A percentile compares a stretch with the other conserved stretches of the same genome.
phyloP scores from a whole-genome alignment of 2,329 filamentous ascomycete species.

The Aspergillus amoenus region DNA sequence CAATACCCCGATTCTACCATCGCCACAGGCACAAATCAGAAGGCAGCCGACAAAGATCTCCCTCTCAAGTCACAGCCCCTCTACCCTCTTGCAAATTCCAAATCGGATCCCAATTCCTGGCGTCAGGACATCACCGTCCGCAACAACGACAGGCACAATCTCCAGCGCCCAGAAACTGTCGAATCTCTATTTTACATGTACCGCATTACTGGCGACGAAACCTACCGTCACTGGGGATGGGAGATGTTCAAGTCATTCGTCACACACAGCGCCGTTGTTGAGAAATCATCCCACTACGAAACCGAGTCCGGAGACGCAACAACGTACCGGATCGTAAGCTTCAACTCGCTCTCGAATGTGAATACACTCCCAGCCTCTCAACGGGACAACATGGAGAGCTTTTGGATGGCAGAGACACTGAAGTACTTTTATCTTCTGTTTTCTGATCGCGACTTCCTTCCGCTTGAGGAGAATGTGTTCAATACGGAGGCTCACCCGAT shows the following conservation, averaged over 20 bases:
- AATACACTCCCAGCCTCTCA: slow-evolving; percentile 66
- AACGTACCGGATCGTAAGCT: slow-evolving; percentile 55
- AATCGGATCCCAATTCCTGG: slow-evolving; percentile 53
- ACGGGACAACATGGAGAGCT: slow-evolving; percentile 96
- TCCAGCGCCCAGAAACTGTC: slow-evolving; percentile 95
- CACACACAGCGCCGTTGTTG: slow-evolving; percentile 75
- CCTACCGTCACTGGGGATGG: slow-evolving; percentile 96
- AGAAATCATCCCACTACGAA: slow-evolving; percentile 46
- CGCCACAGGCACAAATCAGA: slow-evolving; percentile 29
- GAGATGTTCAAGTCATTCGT: slow-evolving; percentile 95
- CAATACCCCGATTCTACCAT: slow-evolving; percentile 34
- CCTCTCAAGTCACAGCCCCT: slow-evolving; percentile 36
- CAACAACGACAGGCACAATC: slow-evolving; percentile 80
- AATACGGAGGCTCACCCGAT: slow-evolving; percentile 96
- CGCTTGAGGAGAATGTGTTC: slow-evolving; percentile 82
- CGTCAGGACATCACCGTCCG: slow-evolving; percentile 78
- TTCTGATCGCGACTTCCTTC: slow-evolving; percentile 76
- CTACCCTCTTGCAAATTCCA: slow-evolving; percentile 20
- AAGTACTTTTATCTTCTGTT: slow-evolving; percentile 98
- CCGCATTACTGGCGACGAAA: slow-evolving; percentile 87
- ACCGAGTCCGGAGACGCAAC: slow-evolving; percentile 1
- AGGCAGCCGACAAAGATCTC: slow-evolving; percentile 30
- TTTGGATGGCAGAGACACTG: slow-evolving; percentile 96
- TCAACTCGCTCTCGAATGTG: slow-evolving; percentile 77
- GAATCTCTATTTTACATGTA: slow-evolving; percentile 98